Base-by-base conservation (phyloP, 2,329 filamentous ascomycete genomes). In the Aspergillus fumigatus region DNA sequence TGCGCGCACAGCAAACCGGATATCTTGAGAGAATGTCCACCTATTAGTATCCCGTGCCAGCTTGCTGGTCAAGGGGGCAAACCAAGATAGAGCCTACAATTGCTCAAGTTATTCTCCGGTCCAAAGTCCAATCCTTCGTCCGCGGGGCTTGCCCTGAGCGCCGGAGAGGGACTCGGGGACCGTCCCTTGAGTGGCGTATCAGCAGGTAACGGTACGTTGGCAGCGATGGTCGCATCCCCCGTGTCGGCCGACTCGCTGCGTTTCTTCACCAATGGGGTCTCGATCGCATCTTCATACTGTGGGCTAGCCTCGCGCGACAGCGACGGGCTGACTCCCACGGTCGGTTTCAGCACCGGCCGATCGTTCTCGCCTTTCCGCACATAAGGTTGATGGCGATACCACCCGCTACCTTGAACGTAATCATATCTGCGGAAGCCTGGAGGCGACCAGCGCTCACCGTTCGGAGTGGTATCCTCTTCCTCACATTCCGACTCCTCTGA, bases 1-100 rank as follows among this genome's bases (percentile, higher is more conserved):
- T 59, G 92, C 89, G 66, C 89, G 86, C 59, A 96, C 82, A 52
- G 90, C 89, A 74, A 97, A 92, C 62, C 92, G 89, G 67, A 96
- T 90, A 75, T 93, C 91, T 94, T 72, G 43, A 62, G 54, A 59
- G 57, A 61, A 67, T 48, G 57, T 56, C 41, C 59, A 65, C 53
- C 35, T 49, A 68, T 73, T 67, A 73, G 67, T 75, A 71, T 65
- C 59, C 62, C 62, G 59, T 64, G 55, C 60, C 62, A 67, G 61
- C 64, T 51, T 65, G 59, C 62, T 61, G 62, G 57, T 56, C 54
- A 68, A 51, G 63, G 65, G 61, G 58, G 59, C 57, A 61, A 58
- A 61, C 59, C 59, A 58, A 67, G 63, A 62, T 62, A 57, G 60
- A 67, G 66, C 73, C 67, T 80, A 83, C 80, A 84, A 67, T 82